A percentile compares a stretch with the other conserved stretches of the same genome.
These are phyloP conservation scores for Edaphochlamys debaryana DNA, from an alignment of 139 green algal genomes.

Conservation along the genomic window DNA sequence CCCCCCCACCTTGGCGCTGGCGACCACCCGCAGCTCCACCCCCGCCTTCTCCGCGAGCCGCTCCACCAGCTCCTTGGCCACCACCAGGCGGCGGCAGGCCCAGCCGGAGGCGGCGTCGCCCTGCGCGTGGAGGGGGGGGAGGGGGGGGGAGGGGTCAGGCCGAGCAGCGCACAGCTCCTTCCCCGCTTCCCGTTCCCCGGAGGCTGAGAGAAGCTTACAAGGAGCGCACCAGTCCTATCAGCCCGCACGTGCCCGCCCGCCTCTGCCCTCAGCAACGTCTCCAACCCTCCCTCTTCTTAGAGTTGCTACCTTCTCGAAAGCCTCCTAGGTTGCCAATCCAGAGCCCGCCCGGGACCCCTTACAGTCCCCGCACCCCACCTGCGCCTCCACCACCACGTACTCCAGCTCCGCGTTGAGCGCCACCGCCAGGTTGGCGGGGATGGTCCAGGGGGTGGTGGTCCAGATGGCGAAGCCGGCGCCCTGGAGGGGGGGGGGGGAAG, in stretches of 20 bases:
- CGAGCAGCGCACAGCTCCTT: background rate
- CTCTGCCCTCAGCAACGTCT: too few species aligned
- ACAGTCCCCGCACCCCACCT: constrained; percentile 8
- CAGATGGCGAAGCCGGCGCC: constrained; percentile 89
- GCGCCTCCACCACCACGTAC: constrained; percentile 86
- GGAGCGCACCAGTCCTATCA: too few species aligned
- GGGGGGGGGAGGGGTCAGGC: too few species aligned
- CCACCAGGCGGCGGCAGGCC: constrained; percentile 65
- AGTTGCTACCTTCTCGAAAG: too few species aligned
- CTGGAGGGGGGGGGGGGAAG: constrained; percentile 1
- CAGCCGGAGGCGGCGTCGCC: constrained; percentile 51
- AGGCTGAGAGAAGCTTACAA: too few species aligned
- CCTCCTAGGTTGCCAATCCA: too few species aligned
- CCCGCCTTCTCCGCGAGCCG: constrained; percentile 78
- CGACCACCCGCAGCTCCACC: constrained; percentile 49
- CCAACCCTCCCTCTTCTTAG: too few species aligned
- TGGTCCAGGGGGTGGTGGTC: constrained; percentile 99
- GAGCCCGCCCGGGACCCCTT: too few species aligned
- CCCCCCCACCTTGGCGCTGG: constrained; percentile 20
- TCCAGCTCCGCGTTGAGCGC: constrained; percentile 93
- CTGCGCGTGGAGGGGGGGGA: constrained; percentile 17
- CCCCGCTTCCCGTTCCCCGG: too few species aligned
- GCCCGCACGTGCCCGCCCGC: too few species aligned
- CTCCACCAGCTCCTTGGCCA: constrained; percentile 84
- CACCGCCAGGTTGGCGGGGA: constrained; percentile 97